These are phyloP conservation scores for Diplocarpon mali DNA, from an alignment of 2,329 filamentous ascomycete genomes.

Conservation along the genomic window DNA sequence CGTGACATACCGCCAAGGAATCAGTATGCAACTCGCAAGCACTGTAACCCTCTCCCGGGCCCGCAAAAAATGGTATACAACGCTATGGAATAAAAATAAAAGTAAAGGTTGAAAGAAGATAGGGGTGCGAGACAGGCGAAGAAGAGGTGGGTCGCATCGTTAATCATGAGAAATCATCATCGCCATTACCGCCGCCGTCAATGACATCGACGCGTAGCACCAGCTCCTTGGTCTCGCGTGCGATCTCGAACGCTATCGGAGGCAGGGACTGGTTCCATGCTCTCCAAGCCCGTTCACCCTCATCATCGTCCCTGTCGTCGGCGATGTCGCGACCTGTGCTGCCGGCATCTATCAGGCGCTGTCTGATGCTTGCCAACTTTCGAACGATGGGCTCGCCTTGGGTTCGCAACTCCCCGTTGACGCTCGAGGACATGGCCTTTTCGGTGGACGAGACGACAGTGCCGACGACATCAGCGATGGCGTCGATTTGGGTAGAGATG, in stretches of 20 bases:
- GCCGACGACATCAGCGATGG: constrained; percentile 60
- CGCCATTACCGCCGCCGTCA: constrained; percentile 16
- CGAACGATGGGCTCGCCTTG: constrained; percentile 39
- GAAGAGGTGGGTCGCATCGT: background rate
- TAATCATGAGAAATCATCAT: constrained; percentile 24
- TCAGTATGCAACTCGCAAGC: too few relatives aligned
- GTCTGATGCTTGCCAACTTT: constrained; percentile 50
- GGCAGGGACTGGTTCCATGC: constrained; percentile 62
- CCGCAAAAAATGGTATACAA: too few relatives aligned
- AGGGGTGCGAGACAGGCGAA: too few relatives aligned
- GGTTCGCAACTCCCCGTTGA: constrained; percentile 40
- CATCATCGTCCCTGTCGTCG: constrained; percentile 39
- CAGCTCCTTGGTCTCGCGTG: constrained; percentile 69
- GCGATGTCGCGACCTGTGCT: constrained; percentile 50
- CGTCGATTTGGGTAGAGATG: constrained; percentile 58
- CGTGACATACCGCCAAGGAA: too few relatives aligned
- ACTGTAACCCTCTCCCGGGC: too few relatives aligned
- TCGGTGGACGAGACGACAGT: constrained; percentile 59
- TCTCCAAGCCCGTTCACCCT: constrained; percentile 44
- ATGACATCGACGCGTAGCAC: constrained; percentile 37
- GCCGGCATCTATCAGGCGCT: constrained; percentile 53
- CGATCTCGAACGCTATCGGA: constrained; percentile 79
- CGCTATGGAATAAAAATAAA: too few relatives aligned
- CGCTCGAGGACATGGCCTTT: constrained; percentile 38
- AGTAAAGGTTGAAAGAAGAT: too few relatives aligned